Base-by-base conservation (phyloP, 73 alveolate species). In the Paramecium bursaria region DNA sequence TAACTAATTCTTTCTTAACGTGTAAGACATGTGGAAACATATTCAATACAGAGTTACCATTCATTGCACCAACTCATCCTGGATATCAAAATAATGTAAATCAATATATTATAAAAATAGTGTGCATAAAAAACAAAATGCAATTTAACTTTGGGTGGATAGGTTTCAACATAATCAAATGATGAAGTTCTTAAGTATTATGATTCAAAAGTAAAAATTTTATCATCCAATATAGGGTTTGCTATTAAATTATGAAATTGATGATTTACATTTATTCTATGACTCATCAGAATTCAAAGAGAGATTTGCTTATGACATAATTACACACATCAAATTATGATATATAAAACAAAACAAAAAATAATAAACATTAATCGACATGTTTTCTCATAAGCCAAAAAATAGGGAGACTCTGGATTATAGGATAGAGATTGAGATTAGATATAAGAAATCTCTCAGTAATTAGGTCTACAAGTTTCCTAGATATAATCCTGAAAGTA, bases 21-120 rank as follows among this genome's bases (percentile, higher is more conserved):
- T 67, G 82, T 67, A 25, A 67, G 44, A 39, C 82, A 15, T 67
- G 82, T 67, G 82, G 82, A 10, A 67, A 67, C 13, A 47, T 67
- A 42, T 67, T 67, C 60, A 67, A 67, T n/a, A 67, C 82, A 31
- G 21, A 47, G 19, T 19, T 67, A 42, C 82, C 82, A 67, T 67
- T 67, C 27, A 42, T 42, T 10, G 44, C 82, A 21, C 82, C 55
- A 35, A 67, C 82, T 33, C 82, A 67, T 42, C 82, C 82, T 15
- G 82, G 82, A 67, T 67, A 67, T 39, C 4, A 31, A 14, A 67
- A 67, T 67, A 35, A 31, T 33, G 82, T 67, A 67, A 39, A 26
- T 33, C 44, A 14, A 3, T 23, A 0, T 11, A 3, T 5, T 39
- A 15, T 27, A 57, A 27, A 0, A 9, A 15, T 67, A 67, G 82